These are phyloP conservation scores for Adansonia gregorii DNA, from an alignment of 441 rosid species.

Conservation along the genomic window DNA sequence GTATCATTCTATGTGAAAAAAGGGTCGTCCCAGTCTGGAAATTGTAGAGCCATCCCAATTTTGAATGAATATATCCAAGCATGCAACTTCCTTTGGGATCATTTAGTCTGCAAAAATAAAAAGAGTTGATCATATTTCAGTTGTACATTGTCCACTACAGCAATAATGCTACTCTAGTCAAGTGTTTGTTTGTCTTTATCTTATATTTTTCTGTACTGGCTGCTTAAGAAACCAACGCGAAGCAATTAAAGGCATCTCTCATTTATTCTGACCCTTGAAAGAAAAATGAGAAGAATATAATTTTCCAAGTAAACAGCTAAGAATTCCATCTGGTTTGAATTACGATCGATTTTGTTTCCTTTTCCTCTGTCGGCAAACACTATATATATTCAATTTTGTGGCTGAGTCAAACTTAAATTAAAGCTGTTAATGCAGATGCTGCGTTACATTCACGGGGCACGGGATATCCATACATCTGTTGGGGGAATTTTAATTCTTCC, in stretches of 20 bases:
- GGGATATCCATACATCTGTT: slow-evolving; percentile 31
- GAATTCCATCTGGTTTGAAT: neutral
- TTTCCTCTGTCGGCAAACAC: slow-evolving; percentile 29
- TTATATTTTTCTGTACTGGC: neutral
- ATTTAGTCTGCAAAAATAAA: neutral
- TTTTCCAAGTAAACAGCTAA: neutral
- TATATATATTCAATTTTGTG: neutral
- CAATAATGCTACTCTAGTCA: neutral
- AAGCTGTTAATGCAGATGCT: slow-evolving; percentile 21
- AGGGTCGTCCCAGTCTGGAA: too few species aligned
- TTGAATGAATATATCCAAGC: too few species aligned
- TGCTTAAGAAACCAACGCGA: neutral
- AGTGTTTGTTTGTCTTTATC: neutral
- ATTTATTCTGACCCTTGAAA: neutral
- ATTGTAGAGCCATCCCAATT: neutral
- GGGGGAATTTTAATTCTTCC: slow-evolving; percentile 25
- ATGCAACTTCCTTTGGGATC: neutral
- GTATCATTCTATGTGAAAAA: neutral
- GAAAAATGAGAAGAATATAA: neutral
- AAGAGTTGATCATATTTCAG: neutral
- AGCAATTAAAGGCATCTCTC: slow-evolving; percentile 5
- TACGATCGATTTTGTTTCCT: neutral
- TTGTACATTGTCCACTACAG: neutral
- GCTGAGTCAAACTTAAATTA: slow-evolving; percentile 2
- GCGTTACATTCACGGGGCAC: slow-evolving; percentile 44